Conservation (phyloP, 257 asterid species). For the Scutellaria baicalensis region DNA sequence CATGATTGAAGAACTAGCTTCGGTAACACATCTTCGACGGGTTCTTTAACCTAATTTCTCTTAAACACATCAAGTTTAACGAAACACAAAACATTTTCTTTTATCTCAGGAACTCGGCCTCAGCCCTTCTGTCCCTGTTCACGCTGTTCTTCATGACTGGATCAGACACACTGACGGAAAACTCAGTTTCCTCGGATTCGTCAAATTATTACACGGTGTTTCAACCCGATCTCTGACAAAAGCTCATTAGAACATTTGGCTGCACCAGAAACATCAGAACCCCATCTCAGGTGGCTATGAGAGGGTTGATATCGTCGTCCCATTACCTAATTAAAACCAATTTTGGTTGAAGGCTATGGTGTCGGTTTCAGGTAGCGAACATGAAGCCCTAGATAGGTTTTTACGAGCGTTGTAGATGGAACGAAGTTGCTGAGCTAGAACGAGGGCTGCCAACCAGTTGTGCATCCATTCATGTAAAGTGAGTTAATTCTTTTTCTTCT, state of each 20-base stretch:
- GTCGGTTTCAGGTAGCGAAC: not conserved
- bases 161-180: constrained; percentile 87
- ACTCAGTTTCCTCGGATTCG: constrained; percentile 86
- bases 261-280: not conserved
- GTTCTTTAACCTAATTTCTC: too few relatives aligned
- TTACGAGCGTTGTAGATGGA: not conserved
- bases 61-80: not conserved
- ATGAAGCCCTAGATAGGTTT: not conserved
- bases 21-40: constrained; percentile 34
- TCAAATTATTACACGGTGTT: constrained; percentile 72
- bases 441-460: constrained; percentile 6
- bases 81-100: not conserved
- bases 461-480: constrained; percentile 17
- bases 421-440: not conserved
- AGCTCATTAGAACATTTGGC: constrained; percentile 36
- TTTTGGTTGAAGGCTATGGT: not conserved
- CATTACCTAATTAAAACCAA: not conserved
- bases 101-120: constrained; percentile 79
- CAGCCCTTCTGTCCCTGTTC: constrained; percentile 81
- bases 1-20: constrained; percentile 89
- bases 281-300: not conserved
- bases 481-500: not conserved
- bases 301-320: not conserved
- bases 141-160: constrained; percentile 92
- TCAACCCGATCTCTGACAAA: constrained; percentile 63